Evolutionary conservation across 2,329 filamentous ascomycete genomes (phyloP).

Genomic region (Endoconidiophora laricicola): DNA sequence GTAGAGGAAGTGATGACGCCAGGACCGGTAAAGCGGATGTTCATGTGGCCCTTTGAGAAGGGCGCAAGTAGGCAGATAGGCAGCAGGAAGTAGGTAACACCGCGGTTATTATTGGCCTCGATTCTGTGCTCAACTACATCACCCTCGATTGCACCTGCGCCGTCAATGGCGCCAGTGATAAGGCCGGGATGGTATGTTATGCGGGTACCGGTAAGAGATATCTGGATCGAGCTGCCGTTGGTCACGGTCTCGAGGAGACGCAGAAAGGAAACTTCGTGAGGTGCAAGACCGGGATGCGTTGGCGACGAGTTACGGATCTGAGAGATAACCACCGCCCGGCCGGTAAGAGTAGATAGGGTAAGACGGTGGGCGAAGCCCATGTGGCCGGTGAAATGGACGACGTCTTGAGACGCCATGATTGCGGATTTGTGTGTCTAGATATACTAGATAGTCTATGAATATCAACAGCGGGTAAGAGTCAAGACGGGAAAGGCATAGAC

Average conservation of each 20-base stretch:
- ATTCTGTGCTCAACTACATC: slow-evolving; percentile 71
- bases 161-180: slow-evolving; percentile 69
- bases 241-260: slow-evolving; percentile 88
- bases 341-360: slow-evolving; percentile 78
- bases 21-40: slow-evolving; percentile 74
- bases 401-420: slow-evolving; percentile 27
- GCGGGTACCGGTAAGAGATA: slow-evolving; percentile 89
- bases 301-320: slow-evolving; percentile 80
- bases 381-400: slow-evolving; percentile 68
- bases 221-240: slow-evolving; percentile 88
- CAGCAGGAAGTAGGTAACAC: slow-evolving; percentile 81
- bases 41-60: slow-evolving; percentile 82
- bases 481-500: not conserved
- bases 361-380: slow-evolving; percentile 70
- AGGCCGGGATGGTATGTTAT: slow-evolving; percentile 83
- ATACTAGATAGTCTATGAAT: not conserved
- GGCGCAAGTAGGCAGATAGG: slow-evolving; percentile 81
- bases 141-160: slow-evolving; percentile 50
- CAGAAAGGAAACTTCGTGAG: slow-evolving; percentile 88
- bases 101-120: slow-evolving; percentile 58
- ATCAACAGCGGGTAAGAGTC: too few species aligned
- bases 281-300: slow-evolving; percentile 73
- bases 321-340: slow-evolving; percentile 76
- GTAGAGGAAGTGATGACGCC: slow-evolving; percentile 87
- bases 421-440: slow-evolving; percentile 2